Evolutionary conservation across 2,329 filamentous ascomycete species (phyloP).

Genomic region (Camillea tinctor): DNA sequence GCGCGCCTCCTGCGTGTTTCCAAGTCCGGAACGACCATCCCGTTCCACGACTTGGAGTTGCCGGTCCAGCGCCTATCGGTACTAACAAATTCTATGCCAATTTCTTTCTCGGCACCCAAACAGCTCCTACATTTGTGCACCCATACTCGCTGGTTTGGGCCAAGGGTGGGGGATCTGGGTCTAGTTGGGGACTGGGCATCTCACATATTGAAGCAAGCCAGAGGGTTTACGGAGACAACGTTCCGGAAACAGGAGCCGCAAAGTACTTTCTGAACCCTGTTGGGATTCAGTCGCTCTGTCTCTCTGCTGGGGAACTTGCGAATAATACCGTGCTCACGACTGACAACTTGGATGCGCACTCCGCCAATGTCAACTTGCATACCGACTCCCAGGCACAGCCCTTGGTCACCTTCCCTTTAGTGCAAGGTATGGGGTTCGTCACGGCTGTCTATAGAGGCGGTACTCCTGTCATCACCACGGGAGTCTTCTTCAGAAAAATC

Average conservation of each 20-base stretch:
- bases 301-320: constrained; percentile 76
- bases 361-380: constrained; percentile 65
- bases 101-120: constrained; percentile 73
- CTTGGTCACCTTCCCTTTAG: constrained; percentile 72
- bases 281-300: constrained; percentile 74
- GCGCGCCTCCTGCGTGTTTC: constrained; percentile 50
- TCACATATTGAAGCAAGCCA: constrained; percentile 70
- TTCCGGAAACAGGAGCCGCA: constrained; percentile 56
- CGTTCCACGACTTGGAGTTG: constrained; percentile 52
- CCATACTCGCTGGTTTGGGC: constrained; percentile 72
- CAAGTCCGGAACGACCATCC: constrained; percentile 54
- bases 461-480: constrained; percentile 71
- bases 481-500: constrained; percentile 71
- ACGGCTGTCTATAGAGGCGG: constrained; percentile 73
- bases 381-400: constrained; percentile 51
- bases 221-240: constrained; percentile 63
- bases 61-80: constrained; percentile 50
- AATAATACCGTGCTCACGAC: constrained; percentile 55
- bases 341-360: constrained; percentile 57
- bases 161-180: constrained; percentile 58
- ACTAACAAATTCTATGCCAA: constrained; percentile 86
- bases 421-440: constrained; percentile 87
- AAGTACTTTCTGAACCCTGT: constrained; percentile 79
- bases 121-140: constrained; percentile 68
- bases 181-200: constrained; percentile 75